A percentile compares a stretch with the other conserved stretches of the same genome.
phyloP scores from a whole-genome alignment of 495 filamentous ascomycete species.

The Entonaema liquescens region DNA sequence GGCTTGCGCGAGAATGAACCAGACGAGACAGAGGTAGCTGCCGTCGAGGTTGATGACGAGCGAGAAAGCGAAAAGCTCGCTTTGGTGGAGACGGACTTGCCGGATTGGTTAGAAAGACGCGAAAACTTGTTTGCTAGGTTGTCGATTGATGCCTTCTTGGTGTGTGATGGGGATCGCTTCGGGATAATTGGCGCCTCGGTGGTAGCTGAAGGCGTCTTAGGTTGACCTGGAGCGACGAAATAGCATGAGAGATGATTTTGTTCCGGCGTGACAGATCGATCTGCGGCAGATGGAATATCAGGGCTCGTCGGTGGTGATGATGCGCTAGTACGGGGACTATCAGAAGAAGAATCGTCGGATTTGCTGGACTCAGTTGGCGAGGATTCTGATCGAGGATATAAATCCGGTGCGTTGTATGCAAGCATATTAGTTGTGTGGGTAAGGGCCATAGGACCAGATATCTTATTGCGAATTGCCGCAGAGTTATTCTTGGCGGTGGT shows the following conservation, averaged over 20 bases:
- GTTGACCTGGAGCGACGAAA: constrained; percentile 66
- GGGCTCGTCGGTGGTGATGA: constrained; percentile 74
- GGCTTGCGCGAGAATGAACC: constrained; percentile 49
- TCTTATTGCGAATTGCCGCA: constrained; percentile 66
- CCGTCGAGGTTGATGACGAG: constrained; percentile 59
- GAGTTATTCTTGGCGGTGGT: constrained; percentile 50
- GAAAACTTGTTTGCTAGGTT: constrained; percentile 69
- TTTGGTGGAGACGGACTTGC: constrained; percentile 53
- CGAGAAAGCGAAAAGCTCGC: constrained; percentile 57
- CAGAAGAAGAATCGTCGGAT: constrained; percentile 64
- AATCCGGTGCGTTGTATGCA: constrained; percentile 88
- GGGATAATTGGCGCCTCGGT: constrained; percentile 72
- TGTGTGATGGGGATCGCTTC: constrained; percentile 80
- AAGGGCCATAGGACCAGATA: constrained; percentile 86
- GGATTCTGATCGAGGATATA: constrained; percentile 63
- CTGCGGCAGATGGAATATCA: constrained; percentile 72
- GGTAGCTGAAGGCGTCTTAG: constrained; percentile 44
- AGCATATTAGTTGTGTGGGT: constrained; percentile 96
- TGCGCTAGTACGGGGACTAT: constrained; percentile 65
- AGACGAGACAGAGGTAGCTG: constrained; percentile 51
- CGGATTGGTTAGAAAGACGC: constrained; percentile 59
- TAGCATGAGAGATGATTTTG: constrained; percentile 84
- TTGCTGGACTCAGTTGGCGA: constrained; percentile 65
- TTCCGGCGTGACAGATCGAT: constrained; percentile 66
- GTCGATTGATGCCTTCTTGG: constrained; percentile 69